Conservation (phyloP, 2,329 filamentous ascomycete species). For the Fusarium sp. region DNA sequence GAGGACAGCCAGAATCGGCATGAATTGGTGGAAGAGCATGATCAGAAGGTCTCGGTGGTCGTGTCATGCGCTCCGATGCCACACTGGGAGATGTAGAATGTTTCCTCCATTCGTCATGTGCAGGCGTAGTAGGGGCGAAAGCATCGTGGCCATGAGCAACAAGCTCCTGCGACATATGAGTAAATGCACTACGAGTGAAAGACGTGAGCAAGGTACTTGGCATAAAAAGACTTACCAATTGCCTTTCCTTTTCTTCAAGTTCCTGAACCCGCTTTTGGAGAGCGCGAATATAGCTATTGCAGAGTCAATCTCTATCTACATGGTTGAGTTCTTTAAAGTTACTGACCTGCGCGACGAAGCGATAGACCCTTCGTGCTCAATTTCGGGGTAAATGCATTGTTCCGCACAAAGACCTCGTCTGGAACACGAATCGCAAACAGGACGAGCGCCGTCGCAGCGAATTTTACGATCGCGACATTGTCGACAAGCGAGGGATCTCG, state of each 20-base stretch:
- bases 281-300: conserved; percentile 43
- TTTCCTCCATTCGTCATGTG: conserved; percentile 43
- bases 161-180: conserved; percentile 33
- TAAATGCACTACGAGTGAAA: background rate
- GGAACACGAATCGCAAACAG: conserved; percentile 45
- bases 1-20: conserved; percentile 29
- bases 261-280: conserved; percentile 47
- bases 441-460: conserved; percentile 46
- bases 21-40: conserved; percentile 41
- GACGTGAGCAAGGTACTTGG: conserved; percentile 5
- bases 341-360: conserved; percentile 46
- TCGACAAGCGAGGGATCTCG: conserved; percentile 45
- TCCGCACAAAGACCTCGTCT: conserved; percentile 41
- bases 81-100: conserved; percentile 35
- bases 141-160: conserved; percentile 26
- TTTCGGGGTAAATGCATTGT: conserved; percentile 46
- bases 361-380: conserved; percentile 47
- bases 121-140: conserved; percentile 35
- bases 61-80: conserved; percentile 33
- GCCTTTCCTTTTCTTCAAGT: conserved; percentile 44
- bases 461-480: conserved; percentile 49
- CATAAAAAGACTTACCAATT: conserved; percentile 37
- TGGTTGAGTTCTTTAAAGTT: background rate
- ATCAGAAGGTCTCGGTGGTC: conserved; percentile 28
- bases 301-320: conserved; percentile 5